These are phyloP conservation scores for Sporothrix humicola DNA, from an alignment of 2,329 filamentous ascomycete genomes.

Conservation along the genomic window DNA sequence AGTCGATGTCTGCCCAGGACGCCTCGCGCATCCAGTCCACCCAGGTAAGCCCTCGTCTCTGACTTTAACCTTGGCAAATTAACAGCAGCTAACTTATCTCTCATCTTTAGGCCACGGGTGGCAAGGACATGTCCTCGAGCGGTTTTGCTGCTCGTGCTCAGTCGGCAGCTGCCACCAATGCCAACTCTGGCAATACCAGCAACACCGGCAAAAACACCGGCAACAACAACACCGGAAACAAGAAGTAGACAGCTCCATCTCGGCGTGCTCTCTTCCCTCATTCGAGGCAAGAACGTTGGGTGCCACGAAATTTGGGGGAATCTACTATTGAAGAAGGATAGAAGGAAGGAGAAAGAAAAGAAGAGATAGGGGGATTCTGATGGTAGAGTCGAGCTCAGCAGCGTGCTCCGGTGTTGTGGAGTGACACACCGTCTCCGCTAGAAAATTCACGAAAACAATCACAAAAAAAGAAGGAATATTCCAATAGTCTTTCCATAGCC, in stretches of 20 bases:
- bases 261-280: neutral
- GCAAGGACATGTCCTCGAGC: slow-evolving; percentile 1
- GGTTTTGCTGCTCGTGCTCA: neutral
- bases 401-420: too few relatives aligned
- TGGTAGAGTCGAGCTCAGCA: too few relatives aligned
- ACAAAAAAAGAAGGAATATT: too few relatives aligned
- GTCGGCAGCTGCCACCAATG: neutral
- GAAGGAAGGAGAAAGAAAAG: too few relatives aligned
- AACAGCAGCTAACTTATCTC: neutral
- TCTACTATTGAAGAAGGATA: neutral
- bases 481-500: too few relatives aligned
- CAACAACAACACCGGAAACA: neutral
- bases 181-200: neutral
- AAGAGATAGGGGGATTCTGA: too few relatives aligned
- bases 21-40: neutral
- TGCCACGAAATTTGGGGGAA: neutral
- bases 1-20: neutral
- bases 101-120: neutral
- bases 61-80: too few relatives aligned
- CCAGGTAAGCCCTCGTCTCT: neutral
- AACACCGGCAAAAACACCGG: neutral
- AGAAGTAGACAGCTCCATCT: neutral
- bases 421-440: too few relatives aligned
- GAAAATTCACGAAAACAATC: too few relatives aligned
- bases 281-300: neutral